Evolutionary conservation across 2,329 filamentous ascomycete genomes (phyloP).

Genomic region (Phoma sp.): DNA sequence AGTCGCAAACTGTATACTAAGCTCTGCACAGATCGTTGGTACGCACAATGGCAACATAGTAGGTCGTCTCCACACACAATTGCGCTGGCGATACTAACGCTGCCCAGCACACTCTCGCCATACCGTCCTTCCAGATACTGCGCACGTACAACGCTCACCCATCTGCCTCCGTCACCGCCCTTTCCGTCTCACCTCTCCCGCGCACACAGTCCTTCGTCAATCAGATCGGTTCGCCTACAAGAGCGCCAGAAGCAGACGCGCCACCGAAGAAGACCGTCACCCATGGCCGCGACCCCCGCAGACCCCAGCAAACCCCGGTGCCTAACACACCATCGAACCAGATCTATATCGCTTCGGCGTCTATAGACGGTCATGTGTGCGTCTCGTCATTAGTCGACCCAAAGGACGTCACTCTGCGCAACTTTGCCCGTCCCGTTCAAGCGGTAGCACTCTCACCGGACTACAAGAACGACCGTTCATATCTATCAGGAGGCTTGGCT

Average conservation of each 20-base stretch:
- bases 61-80: slow-evolving; percentile 48
- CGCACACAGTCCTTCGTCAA: slow-evolving; percentile 58
- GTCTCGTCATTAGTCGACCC: slow-evolving; percentile 84
- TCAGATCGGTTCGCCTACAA: slow-evolving; percentile 12
- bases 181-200: slow-evolving; percentile 86
- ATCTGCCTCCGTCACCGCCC: slow-evolving; percentile 83
- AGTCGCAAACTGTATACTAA: slow-evolving; percentile 67
- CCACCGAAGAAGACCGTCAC: slow-evolving; percentile 47
- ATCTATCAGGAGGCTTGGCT: slow-evolving; percentile 87
- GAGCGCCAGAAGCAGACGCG: slow-evolving; percentile 44
- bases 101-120: slow-evolving; percentile 77
- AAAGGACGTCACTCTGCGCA: slow-evolving; percentile 88
- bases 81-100: slow-evolving; percentile 10
- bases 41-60: slow-evolving; percentile 98
- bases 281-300: slow-evolving; percentile 50
- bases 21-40: slow-evolving; percentile 72
- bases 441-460: slow-evolving; percentile 93
- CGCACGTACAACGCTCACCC: slow-evolving; percentile 87
- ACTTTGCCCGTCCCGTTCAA: slow-evolving; percentile 92
- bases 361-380: slow-evolving; percentile 94
- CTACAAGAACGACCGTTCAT: slow-evolving; percentile 86
- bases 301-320: slow-evolving; percentile 64
- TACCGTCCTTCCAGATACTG: slow-evolving; percentile 81
- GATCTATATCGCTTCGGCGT: slow-evolving; percentile 91
- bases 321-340: slow-evolving; percentile 83